Base-by-base conservation (phyloP, 306 rosid genomes). In the Styphnolobium japonicum region DNA sequence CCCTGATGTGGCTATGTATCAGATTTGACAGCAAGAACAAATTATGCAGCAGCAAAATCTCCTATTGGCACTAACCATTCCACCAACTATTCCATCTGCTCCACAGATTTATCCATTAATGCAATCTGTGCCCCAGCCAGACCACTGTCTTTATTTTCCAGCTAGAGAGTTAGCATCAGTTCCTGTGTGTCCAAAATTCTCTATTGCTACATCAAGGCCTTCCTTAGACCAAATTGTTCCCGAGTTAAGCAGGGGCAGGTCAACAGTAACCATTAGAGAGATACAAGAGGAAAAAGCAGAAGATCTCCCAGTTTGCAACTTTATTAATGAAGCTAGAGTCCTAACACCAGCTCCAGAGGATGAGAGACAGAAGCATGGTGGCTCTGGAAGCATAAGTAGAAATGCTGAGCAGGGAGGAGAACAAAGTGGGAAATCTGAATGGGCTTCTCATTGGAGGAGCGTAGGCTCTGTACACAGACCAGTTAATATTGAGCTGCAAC, bases 1-100 rank as follows among this genome's bases (percentile, higher is more conserved):
- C 3, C 89, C 92, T 19, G 89, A 89, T 65, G 51, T 82, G 75
- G 78, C 89, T 62, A 74, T 88, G 77, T 89, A 91, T 76, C 93
- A 91, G 71, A 77, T 91, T 51, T 93, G 98, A 97, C 93, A 89
- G 82, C 94, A 89, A 71, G 89, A 93, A 42, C 89, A 89, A 80
- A 68, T 91, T 33, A 18, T 85, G 40, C 96, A 75, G 80, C 94
- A 88, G 67, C 91, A 90, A 67, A 81, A 79, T 70, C 79, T 29
- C 80, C 58, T 84, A 31, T 83, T 93, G 80, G 84, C 89, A 1
- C 80, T 91, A 67, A 80, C 97, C 64, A 40, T 89, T 87, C 82
- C 82, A 40, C 94, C 86, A 36, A 65, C 87, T 31, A 77, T 65
- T 55, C 86, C 94, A 25, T 78, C 88, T 0, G 4, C 67, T 74